phyloP scores from a whole-genome alignment of 768 basidiomycete genomes.

The Xerocomellus intermedius region DNA sequence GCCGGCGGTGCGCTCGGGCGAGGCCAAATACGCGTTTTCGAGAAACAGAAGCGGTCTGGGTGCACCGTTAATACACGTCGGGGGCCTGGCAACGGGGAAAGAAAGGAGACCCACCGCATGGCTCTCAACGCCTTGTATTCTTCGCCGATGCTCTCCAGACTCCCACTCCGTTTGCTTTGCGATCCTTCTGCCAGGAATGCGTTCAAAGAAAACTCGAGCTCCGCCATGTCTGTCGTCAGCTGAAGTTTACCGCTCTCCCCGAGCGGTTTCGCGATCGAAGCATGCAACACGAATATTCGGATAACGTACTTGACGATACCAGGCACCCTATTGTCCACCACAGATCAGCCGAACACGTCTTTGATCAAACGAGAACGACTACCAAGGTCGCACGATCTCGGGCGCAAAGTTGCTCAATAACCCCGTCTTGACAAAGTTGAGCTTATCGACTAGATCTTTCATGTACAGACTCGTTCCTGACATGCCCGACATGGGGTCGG shows the following conservation, averaged over 20 bases:
- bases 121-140: slow-evolving; percentile 86
- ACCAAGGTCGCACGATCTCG: slow-evolving; percentile 77
- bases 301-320: slow-evolving; percentile 78
- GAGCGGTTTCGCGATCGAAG: slow-evolving; percentile 88
- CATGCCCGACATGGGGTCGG: slow-evolving; percentile 61
- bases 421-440: slow-evolving; percentile 77
- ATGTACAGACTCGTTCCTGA: slow-evolving; percentile 73
- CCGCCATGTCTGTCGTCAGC: slow-evolving; percentile 94
- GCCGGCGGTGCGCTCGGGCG: slow-evolving; percentile 64
- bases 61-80: not conserved
- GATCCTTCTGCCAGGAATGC: slow-evolving; percentile 66
- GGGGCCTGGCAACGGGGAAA: not conserved
- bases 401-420: slow-evolving; percentile 75
- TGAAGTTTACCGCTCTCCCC: slow-evolving; percentile 94
- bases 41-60: slow-evolving; percentile 85
- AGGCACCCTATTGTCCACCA: slow-evolving; percentile 44
- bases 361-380: not conserved
- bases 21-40: slow-evolving; percentile 68
- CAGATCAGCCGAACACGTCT: not conserved
- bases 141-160: slow-evolving; percentile 75
- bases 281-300: slow-evolving; percentile 85
- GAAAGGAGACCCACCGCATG: slow-evolving; percentile 60
- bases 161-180: slow-evolving; percentile 58
- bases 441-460: slow-evolving; percentile 76
- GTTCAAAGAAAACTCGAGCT: slow-evolving; percentile 89